Percentiles rank a stretch among this genome's conserved stretches.
These are phyloP conservation scores for Westerdykella aurantiaca DNA, from an alignment of 2,329 filamentous ascomycete species.

Conservation along the genomic window DNA sequence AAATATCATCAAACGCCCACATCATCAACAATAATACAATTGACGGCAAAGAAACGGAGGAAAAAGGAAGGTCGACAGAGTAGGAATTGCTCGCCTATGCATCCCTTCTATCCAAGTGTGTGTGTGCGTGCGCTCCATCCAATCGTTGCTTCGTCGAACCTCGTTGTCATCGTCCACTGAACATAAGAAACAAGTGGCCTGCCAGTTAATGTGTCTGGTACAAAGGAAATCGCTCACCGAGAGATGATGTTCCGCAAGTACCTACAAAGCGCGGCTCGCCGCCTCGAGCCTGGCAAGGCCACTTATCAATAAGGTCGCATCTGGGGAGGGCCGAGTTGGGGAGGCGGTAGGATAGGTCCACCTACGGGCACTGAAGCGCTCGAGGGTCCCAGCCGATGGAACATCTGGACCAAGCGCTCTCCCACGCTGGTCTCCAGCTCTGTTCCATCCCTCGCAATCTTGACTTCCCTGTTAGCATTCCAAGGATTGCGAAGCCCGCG, in stretches of 20 bases:
- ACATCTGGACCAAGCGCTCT: slow-evolving; percentile 69
- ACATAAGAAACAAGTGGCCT: neutral
- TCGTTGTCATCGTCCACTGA: slow-evolving; percentile 1
- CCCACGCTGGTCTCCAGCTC: slow-evolving; percentile 83
- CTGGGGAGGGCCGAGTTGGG: slow-evolving; percentile 17
- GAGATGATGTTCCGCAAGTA: neutral
- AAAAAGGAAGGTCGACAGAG: neutral
- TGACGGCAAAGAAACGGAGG: neutral
- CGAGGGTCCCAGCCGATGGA: slow-evolving; percentile 46
- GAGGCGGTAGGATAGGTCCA: slow-evolving; percentile 10
- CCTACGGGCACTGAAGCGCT: slow-evolving; percentile 15
- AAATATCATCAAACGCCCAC: neutral
- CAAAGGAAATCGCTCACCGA: slow-evolving; percentile 1
- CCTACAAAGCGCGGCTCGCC: neutral
- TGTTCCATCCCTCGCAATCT: slow-evolving; percentile 91
- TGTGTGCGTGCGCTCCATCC: neutral
- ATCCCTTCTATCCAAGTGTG: neutral
- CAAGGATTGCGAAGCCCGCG: slow-evolving; percentile 83
- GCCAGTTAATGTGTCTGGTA: slow-evolving; percentile 4
- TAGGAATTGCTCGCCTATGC: neutral
- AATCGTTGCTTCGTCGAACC: slow-evolving; percentile 13
- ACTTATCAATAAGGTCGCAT: slow-evolving; percentile 22
- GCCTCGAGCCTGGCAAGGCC: neutral
- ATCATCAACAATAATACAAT: neutral
- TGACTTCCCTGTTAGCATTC: slow-evolving; percentile 93